These are phyloP conservation scores for Fraxinus baroniana DNA, from an alignment of 305 asterid species.

Conservation along the genomic window DNA sequence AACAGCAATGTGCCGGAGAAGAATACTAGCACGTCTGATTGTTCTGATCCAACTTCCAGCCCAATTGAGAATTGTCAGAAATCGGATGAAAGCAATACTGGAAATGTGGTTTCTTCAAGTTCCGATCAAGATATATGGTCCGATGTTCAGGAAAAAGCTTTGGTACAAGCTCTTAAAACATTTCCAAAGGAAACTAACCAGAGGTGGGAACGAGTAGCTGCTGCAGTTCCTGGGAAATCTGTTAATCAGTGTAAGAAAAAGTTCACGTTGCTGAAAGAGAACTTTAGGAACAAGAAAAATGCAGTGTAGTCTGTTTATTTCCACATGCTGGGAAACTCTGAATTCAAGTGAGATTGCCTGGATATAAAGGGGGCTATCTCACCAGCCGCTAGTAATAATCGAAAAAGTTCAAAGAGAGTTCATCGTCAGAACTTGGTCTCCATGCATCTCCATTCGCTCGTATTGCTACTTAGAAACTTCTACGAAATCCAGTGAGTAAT, in stretches of 20 bases:
- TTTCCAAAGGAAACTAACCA: constrained; percentile 79
- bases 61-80: constrained; percentile 33
- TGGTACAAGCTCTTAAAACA: constrained; percentile 86
- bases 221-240: constrained; percentile 83
- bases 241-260: constrained; percentile 73
- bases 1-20: constrained; percentile 45
- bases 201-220: constrained; percentile 89
- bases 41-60: constrained; percentile 30
- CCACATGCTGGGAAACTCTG: not conserved
- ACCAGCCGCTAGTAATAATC: not conserved
- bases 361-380: not conserved
- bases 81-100: constrained; percentile 35
- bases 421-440: not conserved
- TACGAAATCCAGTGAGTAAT: not conserved
- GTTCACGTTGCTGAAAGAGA: constrained; percentile 64
- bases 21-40: constrained; percentile 25
- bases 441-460: not conserved
- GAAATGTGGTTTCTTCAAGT: constrained; percentile 41
- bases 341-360: not conserved
- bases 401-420: not conserved
- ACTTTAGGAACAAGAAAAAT: constrained; percentile 80
- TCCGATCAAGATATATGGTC: constrained; percentile 78
- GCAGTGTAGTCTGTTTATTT: constrained; percentile 30
- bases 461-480: not conserved
- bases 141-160: constrained; percentile 73